These are phyloP conservation scores for Oryza coarctata DNA, from an alignment of 176 grass and related monocot species.

Conservation along the genomic window DNA sequence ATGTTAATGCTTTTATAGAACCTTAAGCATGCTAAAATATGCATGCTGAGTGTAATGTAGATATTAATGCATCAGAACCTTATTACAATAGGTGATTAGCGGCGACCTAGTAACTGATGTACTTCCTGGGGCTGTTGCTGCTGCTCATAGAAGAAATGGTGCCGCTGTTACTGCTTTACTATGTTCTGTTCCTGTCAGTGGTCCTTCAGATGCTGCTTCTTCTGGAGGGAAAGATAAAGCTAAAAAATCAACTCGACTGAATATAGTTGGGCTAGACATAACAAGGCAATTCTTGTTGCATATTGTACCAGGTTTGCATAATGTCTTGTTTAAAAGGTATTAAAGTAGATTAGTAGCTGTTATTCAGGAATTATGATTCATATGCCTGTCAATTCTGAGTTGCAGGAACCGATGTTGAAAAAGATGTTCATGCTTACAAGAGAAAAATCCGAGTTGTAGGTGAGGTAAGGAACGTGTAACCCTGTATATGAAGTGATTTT, in stretches of 20 bases:
- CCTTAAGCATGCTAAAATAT: constrained; percentile 9
- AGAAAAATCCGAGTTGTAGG: constrained; percentile 72
- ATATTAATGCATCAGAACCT: neutral
- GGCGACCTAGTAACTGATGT: constrained; percentile 94
- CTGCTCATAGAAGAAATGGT: constrained; percentile 92
- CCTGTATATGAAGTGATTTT: neutral
- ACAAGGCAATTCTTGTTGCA: constrained; percentile 88
- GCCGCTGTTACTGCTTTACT: constrained; percentile 84
- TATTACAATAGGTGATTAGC: constrained; percentile 69
- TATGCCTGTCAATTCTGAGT: constrained; percentile 37
- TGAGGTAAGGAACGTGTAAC: constrained; percentile 52
- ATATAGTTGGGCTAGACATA: constrained; percentile 85
- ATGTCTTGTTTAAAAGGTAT: neutral
- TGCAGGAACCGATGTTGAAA: constrained; percentile 80
- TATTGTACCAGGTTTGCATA: constrained; percentile 72
- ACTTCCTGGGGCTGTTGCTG: constrained; percentile 79
- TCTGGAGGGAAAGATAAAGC: constrained; percentile 96
- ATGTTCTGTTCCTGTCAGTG: constrained; percentile 81
- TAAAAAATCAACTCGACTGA: constrained; percentile 73
- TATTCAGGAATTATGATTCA: constrained; percentile 23
- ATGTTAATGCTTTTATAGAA: constrained; percentile 15
- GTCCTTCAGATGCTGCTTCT: constrained; percentile 63
- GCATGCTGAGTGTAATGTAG: neutral
- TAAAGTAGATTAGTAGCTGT: constrained; percentile 3
- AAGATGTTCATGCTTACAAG: constrained; percentile 79